phyloP scores from a whole-genome alignment of 768 basidiomycete species.

The Leccinum broughii region DNA sequence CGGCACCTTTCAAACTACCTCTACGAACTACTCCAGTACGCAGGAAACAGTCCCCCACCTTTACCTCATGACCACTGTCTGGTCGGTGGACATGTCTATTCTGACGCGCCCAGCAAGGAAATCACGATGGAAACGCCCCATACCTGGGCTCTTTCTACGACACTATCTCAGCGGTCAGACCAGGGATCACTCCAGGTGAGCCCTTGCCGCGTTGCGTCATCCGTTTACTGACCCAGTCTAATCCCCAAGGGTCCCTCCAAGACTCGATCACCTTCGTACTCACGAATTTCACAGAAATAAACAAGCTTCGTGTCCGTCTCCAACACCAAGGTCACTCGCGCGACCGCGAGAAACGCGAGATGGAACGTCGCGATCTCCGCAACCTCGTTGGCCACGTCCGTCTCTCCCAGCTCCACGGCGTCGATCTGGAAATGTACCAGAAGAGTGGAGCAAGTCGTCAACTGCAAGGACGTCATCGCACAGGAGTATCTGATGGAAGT shows the following conservation, averaged over 20 bases:
- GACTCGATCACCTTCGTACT: conserved; percentile 71
- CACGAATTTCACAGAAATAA: conserved; percentile 99
- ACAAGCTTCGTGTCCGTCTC: conserved; percentile 98
- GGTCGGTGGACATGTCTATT: background rate
- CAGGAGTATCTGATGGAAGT: too few species aligned
- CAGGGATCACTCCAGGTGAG: conserved; percentile 85
- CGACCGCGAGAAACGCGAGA: conserved; percentile 92
- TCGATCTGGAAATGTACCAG: conserved; percentile 92
- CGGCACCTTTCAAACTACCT: conserved; percentile 95
- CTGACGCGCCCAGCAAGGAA: too few species aligned
- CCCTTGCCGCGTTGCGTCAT: conserved; percentile 1
- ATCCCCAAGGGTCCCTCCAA: conserved; percentile 85
- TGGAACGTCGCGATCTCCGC: conserved; percentile 92
- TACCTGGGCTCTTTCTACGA: conserved; percentile 79
- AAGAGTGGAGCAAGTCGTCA: conserved; percentile 28
- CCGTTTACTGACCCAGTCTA: conserved; percentile 30
- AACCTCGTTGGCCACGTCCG: conserved; percentile 97
- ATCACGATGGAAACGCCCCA: too few species aligned
- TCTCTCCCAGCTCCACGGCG: conserved; percentile 92
- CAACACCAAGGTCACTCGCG: conserved; percentile 98
- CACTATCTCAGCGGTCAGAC: conserved; percentile 99
- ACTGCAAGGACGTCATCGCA: too few species aligned
- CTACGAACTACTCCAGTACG: conserved; percentile 51
- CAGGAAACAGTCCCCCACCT: too few species aligned
- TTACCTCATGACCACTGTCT: too few species aligned